phyloP scores from a whole-genome alignment of 805 yeast genomes.

The Yarrowia sp. region DNA sequence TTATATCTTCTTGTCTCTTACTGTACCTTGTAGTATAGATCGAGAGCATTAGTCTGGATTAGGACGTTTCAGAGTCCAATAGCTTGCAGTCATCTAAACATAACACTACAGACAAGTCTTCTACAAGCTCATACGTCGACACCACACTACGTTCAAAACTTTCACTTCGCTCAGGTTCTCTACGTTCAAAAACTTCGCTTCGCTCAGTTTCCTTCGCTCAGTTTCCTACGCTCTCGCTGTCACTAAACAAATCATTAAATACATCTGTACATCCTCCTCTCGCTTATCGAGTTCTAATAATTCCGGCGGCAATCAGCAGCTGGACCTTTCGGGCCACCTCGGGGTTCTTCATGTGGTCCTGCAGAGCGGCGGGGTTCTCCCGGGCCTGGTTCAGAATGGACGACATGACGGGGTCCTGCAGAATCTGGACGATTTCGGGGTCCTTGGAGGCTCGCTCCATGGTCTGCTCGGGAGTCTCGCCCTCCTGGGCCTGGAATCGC shows the following conservation, averaged over 20 bases:
- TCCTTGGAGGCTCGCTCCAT: slow-evolving; percentile 88
- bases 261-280: slow-evolving; percentile 3
- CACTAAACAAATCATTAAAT: slow-evolving; percentile 10
- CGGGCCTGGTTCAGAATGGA: slow-evolving; percentile 92
- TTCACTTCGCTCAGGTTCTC: too few relatives aligned
- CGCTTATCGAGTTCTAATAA: slow-evolving; percentile 80
- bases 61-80: too few relatives aligned
- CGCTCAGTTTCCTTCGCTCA: too few relatives aligned
- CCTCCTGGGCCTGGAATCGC: slow-evolving; percentile 79
- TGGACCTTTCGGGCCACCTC: slow-evolving; percentile 86
- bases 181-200: too few relatives aligned
- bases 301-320: slow-evolving; percentile 93
- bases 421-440: slow-evolving; percentile 89
- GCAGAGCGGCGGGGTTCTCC: slow-evolving; percentile 94
- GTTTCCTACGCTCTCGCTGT: too few relatives aligned
- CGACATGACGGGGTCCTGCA: slow-evolving; percentile 96
- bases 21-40: too few relatives aligned
- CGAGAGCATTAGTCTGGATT: too few relatives aligned
- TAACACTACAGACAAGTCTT: too few relatives aligned
- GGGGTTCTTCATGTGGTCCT: slow-evolving; percentile 98
- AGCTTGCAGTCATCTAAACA: too few relatives aligned
- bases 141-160: too few relatives aligned
- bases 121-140: too few relatives aligned
- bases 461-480: slow-evolving; percentile 94
- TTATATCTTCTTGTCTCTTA: too few relatives aligned